Base-by-base conservation (phyloP, 139 green algal genomes). In the Desmodesmus armatus region DNA sequence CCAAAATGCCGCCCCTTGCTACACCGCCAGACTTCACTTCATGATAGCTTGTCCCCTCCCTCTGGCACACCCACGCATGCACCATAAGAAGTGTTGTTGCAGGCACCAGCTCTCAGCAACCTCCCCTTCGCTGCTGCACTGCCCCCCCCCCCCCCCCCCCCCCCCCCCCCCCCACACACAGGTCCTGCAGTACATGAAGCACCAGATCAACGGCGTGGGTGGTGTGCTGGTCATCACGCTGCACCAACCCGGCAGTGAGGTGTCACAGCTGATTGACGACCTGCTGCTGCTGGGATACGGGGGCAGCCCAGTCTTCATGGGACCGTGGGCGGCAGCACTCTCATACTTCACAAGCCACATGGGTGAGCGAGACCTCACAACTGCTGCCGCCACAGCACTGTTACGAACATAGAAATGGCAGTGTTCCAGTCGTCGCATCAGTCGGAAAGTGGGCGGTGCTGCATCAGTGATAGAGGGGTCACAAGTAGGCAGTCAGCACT, bases 161-260 rank as follows among this genome's bases (percentile, higher is more conserved):
- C n/a, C n/a, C n/a, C n/a, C n/a, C 9, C 47, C 7, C 47, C 47
- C 7, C 9, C 47, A 55, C 9, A 7, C 7, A 13, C 2, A 67
- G 58, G 21, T 21, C 9, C 47, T 35, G 58, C 58, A 53, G 67
- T n/a, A 17, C 3, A 31, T 23, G 35, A 44, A 80, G 44, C 72
- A 80, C 29, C 55, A 73, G 55, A 73, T 35, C 76, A 37, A n/a
- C 29, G 23, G 49, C 27, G 6, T 7, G 9, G 29, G 29, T 65
- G 72, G 92, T 39, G 92, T 96, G 47, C 92, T 97, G n/a, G 65
- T 97, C 58, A 77, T 93, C 9, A 93, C 91, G 11, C 80, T 97
- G 44, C 94, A 97, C 89, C 94, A 97, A 88, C 94, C 94, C n/a
- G 94, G 89, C 0, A 89, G 86, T 1, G 83, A 82, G 51, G 89